These are phyloP conservation scores for Sugiyamaella floridensis DNA, from an alignment of 805 yeast genomes.

Conservation along the genomic window DNA sequence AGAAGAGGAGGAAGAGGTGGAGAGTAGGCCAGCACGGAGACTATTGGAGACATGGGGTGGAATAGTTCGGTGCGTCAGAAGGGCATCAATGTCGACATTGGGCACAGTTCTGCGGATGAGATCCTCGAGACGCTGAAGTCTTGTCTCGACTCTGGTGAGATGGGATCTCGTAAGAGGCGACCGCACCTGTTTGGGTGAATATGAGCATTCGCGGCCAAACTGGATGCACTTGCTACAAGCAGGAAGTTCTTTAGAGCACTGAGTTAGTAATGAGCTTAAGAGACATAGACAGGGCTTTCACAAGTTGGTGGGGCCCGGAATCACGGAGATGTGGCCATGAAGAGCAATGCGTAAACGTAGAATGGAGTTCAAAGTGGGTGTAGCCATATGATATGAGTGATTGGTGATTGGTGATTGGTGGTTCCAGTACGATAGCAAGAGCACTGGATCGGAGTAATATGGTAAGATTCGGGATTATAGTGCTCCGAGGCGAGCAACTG, in stretches of 20 bases:
- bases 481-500: no score
- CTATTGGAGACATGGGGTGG: neutral
- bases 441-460: no score
- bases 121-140: conserved; percentile 42
- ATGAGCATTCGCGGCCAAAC: conserved; percentile 67
- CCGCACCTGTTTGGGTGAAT: conserved; percentile 70
- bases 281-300: no score
- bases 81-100: conserved; percentile 39
- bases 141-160: conserved; percentile 65
- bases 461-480: no score
- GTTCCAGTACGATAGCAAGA: no score
- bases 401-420: no score
- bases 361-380: neutral
- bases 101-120: conserved; percentile 41
- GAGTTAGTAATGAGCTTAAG: neutral
- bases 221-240: conserved; percentile 66
- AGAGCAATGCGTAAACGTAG: neutral
- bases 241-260: conserved; percentile 72
- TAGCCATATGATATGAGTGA: neutral
- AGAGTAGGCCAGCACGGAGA: neutral
- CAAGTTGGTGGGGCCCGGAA: no score
- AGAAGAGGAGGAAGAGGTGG: no score
- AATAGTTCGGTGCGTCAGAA: conserved; percentile 7
- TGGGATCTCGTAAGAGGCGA: conserved; percentile 72
- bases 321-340: no score